Base-by-base conservation (phyloP, 768 basidiomycete genomes). In the Phallus indusiatus region DNA sequence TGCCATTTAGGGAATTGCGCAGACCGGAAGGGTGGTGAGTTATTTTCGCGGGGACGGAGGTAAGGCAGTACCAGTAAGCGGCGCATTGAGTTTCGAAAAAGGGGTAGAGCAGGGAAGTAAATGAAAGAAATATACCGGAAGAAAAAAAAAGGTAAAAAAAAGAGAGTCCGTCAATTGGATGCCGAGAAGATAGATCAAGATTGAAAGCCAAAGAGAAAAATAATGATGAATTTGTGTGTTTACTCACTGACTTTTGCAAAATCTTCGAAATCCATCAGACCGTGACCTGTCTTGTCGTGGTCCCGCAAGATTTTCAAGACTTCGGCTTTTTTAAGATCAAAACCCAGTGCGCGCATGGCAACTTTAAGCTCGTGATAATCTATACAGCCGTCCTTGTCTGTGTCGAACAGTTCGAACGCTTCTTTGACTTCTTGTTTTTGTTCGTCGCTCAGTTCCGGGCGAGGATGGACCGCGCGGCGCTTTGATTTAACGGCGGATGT, bases 291-390 rank as follows among this genome's bases (percentile, higher is more conserved):
- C 74, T 90, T 89, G 72, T 94, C 90, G 64, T 94, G 85, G 67
- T 97, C 95, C 28, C 93, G 77, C 55, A 99, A 76, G 28, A 97
- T 79, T 72, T 97, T 98, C 65, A 99, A 75, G 47, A 99, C 94
- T 72, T 99, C 96, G 0, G 92, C 92, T 75, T 98, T 99, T 78
- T 98, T 98, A 75, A 96, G 71, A 71, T 98, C 96, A 70, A 98
- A 98, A 1, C 96, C 96, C 60, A 99, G 75, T 1, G 96, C 96
- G 49, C 96, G 82, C 91, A 99, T 94, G 54, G 95, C 94, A 67
- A 99, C 96, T 73, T 98, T 99, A 67, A 98, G 81, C 70, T 99
- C 96, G 74, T 99, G 96, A 73, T 98, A 98, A 74, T 97, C 96
- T 59, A 98, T 78, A 54, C 81, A 84, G 35, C 91, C 91, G 68